A percentile compares a stretch with the other conserved stretches of the same genome.
These are phyloP conservation scores for Lodderomyces elongisporus DNA, from an alignment of 1,139 yeast genomes.

Conservation along the genomic window DNA sequence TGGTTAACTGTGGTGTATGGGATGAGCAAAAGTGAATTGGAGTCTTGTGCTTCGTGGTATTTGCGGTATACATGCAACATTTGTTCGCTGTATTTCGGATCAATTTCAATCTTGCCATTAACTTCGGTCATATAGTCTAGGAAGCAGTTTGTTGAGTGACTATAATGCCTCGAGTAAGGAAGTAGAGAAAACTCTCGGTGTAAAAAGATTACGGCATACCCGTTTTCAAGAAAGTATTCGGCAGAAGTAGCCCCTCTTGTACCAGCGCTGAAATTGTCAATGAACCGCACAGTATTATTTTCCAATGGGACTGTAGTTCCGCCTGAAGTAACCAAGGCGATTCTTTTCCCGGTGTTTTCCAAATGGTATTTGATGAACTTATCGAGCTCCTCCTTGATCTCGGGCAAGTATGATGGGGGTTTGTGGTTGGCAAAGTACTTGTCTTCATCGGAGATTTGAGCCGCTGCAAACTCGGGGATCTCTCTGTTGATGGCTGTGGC, in stretches of 20 bases:
- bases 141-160: slow-evolving; percentile 80
- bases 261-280: slow-evolving; percentile 96
- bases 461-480: slow-evolving; percentile 75
- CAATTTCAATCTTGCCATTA: slow-evolving; percentile 53
- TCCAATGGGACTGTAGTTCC: slow-evolving; percentile 98
- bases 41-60: slow-evolving; percentile 55
- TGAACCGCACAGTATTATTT: slow-evolving; percentile 91
- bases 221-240: slow-evolving; percentile 78
- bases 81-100: slow-evolving; percentile 53
- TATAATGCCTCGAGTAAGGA: slow-evolving; percentile 86
- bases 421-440: slow-evolving; percentile 65
- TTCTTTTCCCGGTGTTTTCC: slow-evolving; percentile 36
- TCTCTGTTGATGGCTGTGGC: slow-evolving; percentile 73
- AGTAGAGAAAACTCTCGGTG: slow-evolving; percentile 88
- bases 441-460: slow-evolving; percentile 68
- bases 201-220: slow-evolving; percentile 86
- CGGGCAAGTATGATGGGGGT: slow-evolving; percentile 69
- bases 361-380: slow-evolving; percentile 52
- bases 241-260: slow-evolving; percentile 97
- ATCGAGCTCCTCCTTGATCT: slow-evolving; percentile 50
- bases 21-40: slow-evolving; percentile 58
- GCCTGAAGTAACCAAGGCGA: slow-evolving; percentile 90
- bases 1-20: slow-evolving; percentile 97
- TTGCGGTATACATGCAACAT: slow-evolving; percentile 64
- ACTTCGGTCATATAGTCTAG: slow-evolving; percentile 71